Conservation (phyloP, 805 yeast species). For the Spathaspora girioi region DNA sequence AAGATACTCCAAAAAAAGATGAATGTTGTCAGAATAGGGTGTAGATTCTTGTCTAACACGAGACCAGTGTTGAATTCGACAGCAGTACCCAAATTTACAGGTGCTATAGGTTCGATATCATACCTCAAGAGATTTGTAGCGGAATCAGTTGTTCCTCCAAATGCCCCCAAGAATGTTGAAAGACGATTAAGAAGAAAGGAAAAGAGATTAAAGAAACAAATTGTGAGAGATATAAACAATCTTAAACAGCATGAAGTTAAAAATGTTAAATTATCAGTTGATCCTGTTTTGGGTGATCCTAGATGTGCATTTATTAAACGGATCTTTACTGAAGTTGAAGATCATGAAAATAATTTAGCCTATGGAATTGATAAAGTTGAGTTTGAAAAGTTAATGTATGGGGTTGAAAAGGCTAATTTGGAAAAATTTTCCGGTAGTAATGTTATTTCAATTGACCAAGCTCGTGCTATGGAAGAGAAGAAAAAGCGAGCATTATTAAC, state of each 20-base stretch:
- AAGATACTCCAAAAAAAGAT: not conserved
- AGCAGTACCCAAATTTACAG: not conserved
- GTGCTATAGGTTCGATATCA: not conserved
- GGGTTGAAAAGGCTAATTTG: constrained; percentile 65
- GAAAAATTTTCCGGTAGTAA: constrained; percentile 30
- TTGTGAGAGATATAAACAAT: constrained; percentile 37
- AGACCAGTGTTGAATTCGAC: constrained; percentile 7
- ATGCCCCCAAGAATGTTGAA: constrained; percentile 29
- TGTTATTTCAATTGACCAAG: constrained; percentile 23
- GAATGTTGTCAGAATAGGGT: constrained; percentile 1
- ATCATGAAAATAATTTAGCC: constrained; percentile 56
- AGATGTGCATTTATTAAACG: constrained; percentile 66
- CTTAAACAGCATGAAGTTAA: constrained; percentile 34
- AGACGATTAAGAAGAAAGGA: constrained; percentile 36
- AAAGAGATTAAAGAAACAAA: constrained; percentile 37
- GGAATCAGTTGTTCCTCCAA: constrained; percentile 28
- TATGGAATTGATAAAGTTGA: constrained; percentile 57
- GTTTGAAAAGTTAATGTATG: constrained; percentile 71
- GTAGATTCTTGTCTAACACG: constrained; percentile 16
- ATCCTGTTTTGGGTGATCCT: constrained; percentile 80
- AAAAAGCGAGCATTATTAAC: constrained; percentile 70
- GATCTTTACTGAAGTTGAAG: constrained; percentile 60
- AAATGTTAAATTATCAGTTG: constrained; percentile 43
- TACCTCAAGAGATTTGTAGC: not conserved
- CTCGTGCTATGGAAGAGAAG: constrained; percentile 38